Conservation (phyloP, 2,329 filamentous ascomycete species). For the Aureobasidium sp. region DNA sequence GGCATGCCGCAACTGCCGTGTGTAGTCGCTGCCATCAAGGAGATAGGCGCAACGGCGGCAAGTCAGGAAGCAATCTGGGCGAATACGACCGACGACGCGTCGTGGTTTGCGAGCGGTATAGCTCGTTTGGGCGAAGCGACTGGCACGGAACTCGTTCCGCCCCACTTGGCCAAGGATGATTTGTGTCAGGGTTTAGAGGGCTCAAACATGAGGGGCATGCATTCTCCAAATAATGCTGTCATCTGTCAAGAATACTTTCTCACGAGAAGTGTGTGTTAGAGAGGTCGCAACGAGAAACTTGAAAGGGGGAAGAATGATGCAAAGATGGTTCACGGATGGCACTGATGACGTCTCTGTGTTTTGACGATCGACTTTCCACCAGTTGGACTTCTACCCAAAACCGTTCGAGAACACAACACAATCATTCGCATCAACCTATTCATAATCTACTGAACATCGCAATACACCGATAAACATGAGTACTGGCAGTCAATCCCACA, state of each 20-base stretch:
- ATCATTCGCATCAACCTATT: neutral
- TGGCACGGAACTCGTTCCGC: neutral
- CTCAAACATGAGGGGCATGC: neutral
- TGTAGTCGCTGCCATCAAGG: neutral
- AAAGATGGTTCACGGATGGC: neutral
- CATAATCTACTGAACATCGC: neutral
- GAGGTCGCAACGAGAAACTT: neutral
- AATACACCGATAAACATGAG: neutral
- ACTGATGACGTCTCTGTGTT: neutral
- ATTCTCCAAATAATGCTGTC: too few species aligned
- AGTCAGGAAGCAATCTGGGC: neutral
- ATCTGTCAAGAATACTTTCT: neutral
- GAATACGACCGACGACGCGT: neutral
- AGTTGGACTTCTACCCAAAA: neutral
- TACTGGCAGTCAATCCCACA: constrained; percentile 11
- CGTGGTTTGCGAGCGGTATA: neutral
- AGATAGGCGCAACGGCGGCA: neutral
- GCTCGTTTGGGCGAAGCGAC: constrained; percentile 4
- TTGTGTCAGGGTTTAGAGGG: neutral
- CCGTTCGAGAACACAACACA: neutral
- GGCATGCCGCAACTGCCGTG: neutral
- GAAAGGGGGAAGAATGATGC: neutral
- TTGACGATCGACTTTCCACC: neutral
- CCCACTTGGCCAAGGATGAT: neutral
- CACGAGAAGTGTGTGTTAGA: neutral